Evolutionary conservation across 2,329 filamentous ascomycete species (phyloP).

Genomic region (Cercospora zeina): DNA sequence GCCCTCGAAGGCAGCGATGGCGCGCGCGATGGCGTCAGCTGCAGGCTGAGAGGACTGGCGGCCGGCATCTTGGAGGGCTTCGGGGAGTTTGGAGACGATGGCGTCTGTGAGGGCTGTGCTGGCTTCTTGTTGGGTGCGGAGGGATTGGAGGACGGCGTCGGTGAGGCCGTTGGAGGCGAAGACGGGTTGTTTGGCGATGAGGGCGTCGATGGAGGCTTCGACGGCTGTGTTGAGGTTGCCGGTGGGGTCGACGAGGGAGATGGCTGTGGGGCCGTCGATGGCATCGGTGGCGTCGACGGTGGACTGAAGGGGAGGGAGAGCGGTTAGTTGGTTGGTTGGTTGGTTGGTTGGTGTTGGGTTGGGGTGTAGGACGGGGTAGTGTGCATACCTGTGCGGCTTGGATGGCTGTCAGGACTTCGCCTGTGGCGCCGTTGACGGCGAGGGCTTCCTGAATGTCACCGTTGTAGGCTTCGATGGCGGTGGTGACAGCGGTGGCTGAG

Average conservation of each 20-base stretch:
- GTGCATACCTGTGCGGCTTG: conserved; percentile 11
- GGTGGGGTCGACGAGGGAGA: conserved; percentile 17
- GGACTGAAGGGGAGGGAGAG: not conserved
- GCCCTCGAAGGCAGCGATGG: conserved; percentile 17
- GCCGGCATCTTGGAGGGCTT: conserved; percentile 18
- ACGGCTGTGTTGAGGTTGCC: conserved; percentile 16
- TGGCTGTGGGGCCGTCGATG: conserved; percentile 11
- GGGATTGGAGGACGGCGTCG: conserved; percentile 12
- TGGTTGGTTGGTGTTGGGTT: no score
- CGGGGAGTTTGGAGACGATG: conserved; percentile 19
- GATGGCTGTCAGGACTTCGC: conserved; percentile 18
- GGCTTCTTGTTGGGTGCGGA: conserved; percentile 8
- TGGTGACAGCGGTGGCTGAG: conserved; percentile 8
- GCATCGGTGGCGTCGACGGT: conserved; percentile 12
- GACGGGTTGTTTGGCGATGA: conserved; percentile 16
- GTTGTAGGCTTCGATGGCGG: conserved; percentile 17
- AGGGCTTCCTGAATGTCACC: conserved; percentile 16
- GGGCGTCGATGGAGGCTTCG: conserved; percentile 15
- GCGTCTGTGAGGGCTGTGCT: conserved; percentile 9
- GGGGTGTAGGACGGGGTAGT: not conserved
- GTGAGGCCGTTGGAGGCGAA: conserved; percentile 13
- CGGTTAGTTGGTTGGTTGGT: no score
- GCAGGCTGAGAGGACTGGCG: conserved; percentile 16
- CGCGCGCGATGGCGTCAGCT: conserved; percentile 15
- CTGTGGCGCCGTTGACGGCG: conserved; percentile 14